These are phyloP conservation scores for Dactylellina parvicollis DNA, from an alignment of 2,329 filamentous ascomycete species.

Conservation along the genomic window DNA sequence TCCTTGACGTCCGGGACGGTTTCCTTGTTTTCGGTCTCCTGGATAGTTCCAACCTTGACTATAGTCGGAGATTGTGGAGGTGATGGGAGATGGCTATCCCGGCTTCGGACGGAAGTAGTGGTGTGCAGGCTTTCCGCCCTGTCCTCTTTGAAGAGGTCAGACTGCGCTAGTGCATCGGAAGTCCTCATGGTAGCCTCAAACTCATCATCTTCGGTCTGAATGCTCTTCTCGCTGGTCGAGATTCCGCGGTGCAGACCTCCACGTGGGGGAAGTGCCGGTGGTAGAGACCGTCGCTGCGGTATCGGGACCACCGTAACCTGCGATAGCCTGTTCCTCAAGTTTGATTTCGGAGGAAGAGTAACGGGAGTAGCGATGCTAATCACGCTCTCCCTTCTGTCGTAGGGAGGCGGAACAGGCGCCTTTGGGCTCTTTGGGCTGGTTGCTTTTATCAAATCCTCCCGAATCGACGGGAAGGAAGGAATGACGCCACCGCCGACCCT, in stretches of 20 bases:
- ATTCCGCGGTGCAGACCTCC: constrained; percentile 35
- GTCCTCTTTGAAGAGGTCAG: constrained; percentile 23
- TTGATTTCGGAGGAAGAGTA: constrained; percentile 32
- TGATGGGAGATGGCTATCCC: constrained; percentile 49
- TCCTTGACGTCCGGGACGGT: constrained; percentile 29
- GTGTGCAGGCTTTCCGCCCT: constrained; percentile 45
- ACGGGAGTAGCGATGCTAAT: constrained; percentile 31
- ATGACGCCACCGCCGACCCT: constrained; percentile 90
- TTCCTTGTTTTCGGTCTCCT: constrained; percentile 29
- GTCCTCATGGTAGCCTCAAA: constrained; percentile 32
- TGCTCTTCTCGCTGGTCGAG: constrained; percentile 40
- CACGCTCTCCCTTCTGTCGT: constrained; percentile 22
- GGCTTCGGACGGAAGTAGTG: constrained; percentile 37
- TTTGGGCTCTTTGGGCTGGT: constrained; percentile 36
- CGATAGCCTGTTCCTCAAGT: constrained; percentile 38
- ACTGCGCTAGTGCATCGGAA: constrained; percentile 26
- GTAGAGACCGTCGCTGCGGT: constrained; percentile 34
- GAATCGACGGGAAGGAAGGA: constrained; percentile 65
- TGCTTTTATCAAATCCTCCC: constrained; percentile 41
- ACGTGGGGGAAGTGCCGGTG: constrained; percentile 39
- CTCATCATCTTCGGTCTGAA: constrained; percentile 40
- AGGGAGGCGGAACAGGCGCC: constrained; percentile 6
- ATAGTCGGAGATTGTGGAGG: constrained; percentile 42
- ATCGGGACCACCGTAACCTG: constrained; percentile 34
- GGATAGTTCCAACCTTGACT: constrained; percentile 30